Evolutionary conservation across 1,284 basidiomycete genomes (phyloP), one percentile per base, ranked within the genome.

Genomic region (Crucibulum cyathiforme): DNA sequence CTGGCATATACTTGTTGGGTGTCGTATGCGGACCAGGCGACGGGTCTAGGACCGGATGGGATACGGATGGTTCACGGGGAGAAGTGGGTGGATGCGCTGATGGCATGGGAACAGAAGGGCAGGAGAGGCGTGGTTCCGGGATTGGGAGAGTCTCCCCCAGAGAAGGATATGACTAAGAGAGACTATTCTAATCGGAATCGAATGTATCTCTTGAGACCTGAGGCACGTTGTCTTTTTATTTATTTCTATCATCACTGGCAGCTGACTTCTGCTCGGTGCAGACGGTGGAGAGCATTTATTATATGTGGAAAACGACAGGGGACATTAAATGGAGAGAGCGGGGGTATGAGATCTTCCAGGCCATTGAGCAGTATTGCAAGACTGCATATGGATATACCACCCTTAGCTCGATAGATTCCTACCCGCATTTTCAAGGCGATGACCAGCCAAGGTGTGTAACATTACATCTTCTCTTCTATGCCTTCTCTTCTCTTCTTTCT

Each of bases 321-420:
- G 85, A 93, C 58, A 70, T 74, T 15, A 82, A 80, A 51, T 93
- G 92, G 92, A 78, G 92, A 47, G 85, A 94, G 60, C 84, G 88
- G 58, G 93, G 92, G 1, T 94, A 91, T 61, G 71, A 63, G 31
- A 85, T 94, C 36, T 95, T 93, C 70, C 75, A 87, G 66, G 84
- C 90, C 1, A 86, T 95, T 53, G 84, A 92, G 71, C 81, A 78
- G 61, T 75, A 85, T 63, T 71, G 87, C 45, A 80, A 81, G 68
- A 85, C 84, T 2, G 63, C 74, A 38, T 81, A 77, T 53, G 89
- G 92, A 48, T 89, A 92, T 70, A 77, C 90, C 31, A 85, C 81
- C 58, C 69, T 93, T 55, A 55, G 72, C 61, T 74, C 79, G 58
- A 82, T 90, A 13, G 80, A 87, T 53, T 54, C 60, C n/a, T 58